These are phyloP conservation scores for Arbutus unedo DNA, from an alignment of 148 eudicot genomes.

Conservation along the genomic window DNA sequence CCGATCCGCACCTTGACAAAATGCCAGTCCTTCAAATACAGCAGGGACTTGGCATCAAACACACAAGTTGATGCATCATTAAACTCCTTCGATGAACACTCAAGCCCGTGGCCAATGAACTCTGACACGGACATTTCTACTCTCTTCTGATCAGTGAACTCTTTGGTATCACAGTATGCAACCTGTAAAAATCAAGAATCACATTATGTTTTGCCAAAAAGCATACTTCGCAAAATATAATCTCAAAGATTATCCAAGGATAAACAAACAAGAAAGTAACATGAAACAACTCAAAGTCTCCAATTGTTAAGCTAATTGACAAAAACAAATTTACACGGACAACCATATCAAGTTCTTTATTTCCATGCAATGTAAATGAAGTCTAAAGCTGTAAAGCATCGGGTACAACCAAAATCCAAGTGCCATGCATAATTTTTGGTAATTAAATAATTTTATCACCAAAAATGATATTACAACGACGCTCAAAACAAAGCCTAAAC, in stretches of 20 bases:
- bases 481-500: no score
- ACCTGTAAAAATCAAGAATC: conserved; percentile 42
- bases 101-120: conserved; percentile 62
- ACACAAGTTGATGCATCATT: conserved; percentile 17
- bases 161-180: conserved; percentile 71
- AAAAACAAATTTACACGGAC: neutral
- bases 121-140: conserved; percentile 77
- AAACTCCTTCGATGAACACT: conserved; percentile 20
- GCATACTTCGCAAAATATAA: neutral
- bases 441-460: neutral
- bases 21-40: conserved; percentile 98
- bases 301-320: neutral
- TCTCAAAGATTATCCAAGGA: neutral
- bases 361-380: no score
- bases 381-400: neutral
- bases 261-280: conserved; percentile 9
- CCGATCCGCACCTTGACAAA: conserved; percentile 72
- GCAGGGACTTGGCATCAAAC: conserved; percentile 35
- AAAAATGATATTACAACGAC: neutral
- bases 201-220: conserved; percentile 5
- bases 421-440: neutral
- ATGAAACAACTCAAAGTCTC: neutral
- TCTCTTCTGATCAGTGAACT: conserved; percentile 75
- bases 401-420: neutral
- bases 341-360: neutral